Evolutionary conservation across 108 stramenopile genomes (phyloP), one percentile per base, ranked within the genome.

Genomic region (Craspedostauros australis): DNA sequence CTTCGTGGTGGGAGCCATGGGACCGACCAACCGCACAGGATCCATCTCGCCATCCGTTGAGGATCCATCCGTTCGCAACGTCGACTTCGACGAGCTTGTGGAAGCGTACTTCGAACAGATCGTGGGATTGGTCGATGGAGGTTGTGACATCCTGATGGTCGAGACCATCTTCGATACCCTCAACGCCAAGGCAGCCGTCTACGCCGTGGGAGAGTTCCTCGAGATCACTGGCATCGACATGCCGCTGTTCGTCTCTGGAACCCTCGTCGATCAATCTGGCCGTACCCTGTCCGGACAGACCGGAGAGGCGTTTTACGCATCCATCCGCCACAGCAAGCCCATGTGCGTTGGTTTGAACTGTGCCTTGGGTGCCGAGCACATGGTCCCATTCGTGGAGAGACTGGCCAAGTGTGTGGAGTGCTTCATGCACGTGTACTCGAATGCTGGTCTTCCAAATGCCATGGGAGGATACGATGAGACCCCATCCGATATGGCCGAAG

Each of bases 161-260:
- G 96, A 95, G 81, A 97, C 96, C 6, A 92, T 97, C 50, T 95
- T 95, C 57, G 96, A 97, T 53, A 97, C 96, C 0, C 71, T 95
- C 57, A 95, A 95, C 78, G 94, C 96, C 54, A 95, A 95, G 82
- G 96, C 94, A 14, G 96, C 94, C 18, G 43, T 95, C 34, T 97
- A 88, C 56, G 93, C 94, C 8, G 70, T 95, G 39, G 83, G 75
- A 28, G 86, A 93, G 62, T 92, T 73, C 57, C 63, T 96, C 50
- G 93, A 96, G 68, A 71, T 90, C 38, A 73, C 62, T 30, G 81
- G 84, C 23, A 27, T 89, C 40, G 91, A 94, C 41, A 79, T 95
- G 55, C 96, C 96, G 23, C 84, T 97, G 52, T 94, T 97, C 77
- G 77, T 97, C 23, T 91, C 89, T 38, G 94, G 96, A 24, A 97